Conservation (phyloP, 441 rosid genomes). For the Aquilaria agallochum region DNA sequence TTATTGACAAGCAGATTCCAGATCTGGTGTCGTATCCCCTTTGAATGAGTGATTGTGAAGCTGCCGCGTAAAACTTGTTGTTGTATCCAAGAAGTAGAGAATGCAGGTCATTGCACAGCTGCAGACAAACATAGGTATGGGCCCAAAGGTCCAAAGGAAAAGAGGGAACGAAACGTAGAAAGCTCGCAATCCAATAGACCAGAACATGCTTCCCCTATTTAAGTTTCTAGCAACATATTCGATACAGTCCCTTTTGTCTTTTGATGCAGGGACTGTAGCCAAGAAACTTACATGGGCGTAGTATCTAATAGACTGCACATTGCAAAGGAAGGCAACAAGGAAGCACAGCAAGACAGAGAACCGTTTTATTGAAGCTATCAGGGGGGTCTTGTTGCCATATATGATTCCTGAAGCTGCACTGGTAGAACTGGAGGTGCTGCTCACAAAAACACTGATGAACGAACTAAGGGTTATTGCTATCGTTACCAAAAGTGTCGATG, state of each 20-base stretch:
- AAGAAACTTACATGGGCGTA: constrained; percentile 87
- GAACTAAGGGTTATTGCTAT: constrained; percentile 89
- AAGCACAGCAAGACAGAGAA: constrained; percentile 76
- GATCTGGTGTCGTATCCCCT: constrained; percentile 30
- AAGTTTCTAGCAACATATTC: constrained; percentile 76
- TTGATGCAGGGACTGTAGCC: constrained; percentile 53
- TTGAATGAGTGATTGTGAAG: constrained; percentile 54
- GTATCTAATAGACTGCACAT: constrained; percentile 86
- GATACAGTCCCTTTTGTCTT: constrained; percentile 44
- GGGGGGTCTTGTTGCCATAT: constrained; percentile 58
- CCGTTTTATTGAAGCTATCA: constrained; percentile 65
- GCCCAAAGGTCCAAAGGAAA: constrained; percentile 88
- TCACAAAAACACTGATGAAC: constrained; percentile 70
- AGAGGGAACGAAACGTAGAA: constrained; percentile 88
- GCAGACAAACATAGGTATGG: constrained; percentile 84
- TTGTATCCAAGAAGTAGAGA: constrained; percentile 85
- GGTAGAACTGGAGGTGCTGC: constrained; percentile 54
- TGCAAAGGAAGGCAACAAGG: constrained; percentile 87
- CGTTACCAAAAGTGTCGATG: constrained; percentile 86
- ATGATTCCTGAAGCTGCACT: constrained; percentile 34
- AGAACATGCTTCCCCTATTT: constrained; percentile 82
- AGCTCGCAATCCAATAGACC: constrained; percentile 89
- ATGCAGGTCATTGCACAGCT: constrained; percentile 50
- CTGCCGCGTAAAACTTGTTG: constrained; percentile 54
- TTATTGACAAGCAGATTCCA: constrained; percentile 37